Evolutionary conservation across 2,329 filamentous ascomycete genomes (phyloP).

Genomic region (Lanzia echinophila): DNA sequence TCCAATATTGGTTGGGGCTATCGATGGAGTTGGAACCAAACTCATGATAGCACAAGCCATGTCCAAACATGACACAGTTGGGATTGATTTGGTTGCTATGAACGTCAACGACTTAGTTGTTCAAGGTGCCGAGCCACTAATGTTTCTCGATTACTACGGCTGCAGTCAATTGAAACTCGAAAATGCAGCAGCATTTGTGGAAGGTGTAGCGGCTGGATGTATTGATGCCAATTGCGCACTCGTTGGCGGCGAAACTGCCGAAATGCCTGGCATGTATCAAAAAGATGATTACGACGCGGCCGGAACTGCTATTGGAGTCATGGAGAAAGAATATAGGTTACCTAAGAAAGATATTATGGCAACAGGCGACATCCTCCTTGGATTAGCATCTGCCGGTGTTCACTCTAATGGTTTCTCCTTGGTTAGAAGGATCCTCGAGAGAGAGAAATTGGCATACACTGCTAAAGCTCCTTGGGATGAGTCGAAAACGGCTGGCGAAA

Average conservation of each 20-base stretch:
- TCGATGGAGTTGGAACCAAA: constrained; percentile 95
- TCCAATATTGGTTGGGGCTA: constrained; percentile 84
- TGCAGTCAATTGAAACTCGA: constrained; percentile 80
- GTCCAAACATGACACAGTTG: constrained; percentile 87
- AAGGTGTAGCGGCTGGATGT: constrained; percentile 85
- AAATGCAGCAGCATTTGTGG: constrained; percentile 76
- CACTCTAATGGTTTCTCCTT: constrained; percentile 98
- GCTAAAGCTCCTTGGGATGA: constrained; percentile 71
- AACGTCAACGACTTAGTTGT: constrained; percentile 98
- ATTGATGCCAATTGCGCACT: constrained; percentile 78
- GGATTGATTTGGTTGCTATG: constrained; percentile 77
- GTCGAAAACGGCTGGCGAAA: constrained; percentile 59
- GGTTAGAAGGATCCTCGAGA: constrained; percentile 81
- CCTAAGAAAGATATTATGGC: constrained; percentile 71
- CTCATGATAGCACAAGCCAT: constrained; percentile 91
- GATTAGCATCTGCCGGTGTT: constrained; percentile 75
- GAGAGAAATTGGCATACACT: constrained; percentile 62
- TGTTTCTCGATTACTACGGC: constrained; percentile 97
- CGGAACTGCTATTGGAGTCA: constrained; percentile 81
- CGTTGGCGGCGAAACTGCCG: constrained; percentile 94
- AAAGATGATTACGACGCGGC: constrained; percentile 89
- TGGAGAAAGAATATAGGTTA: constrained; percentile 62
- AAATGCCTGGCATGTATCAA: constrained; percentile 91
- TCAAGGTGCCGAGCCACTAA: constrained; percentile 87
- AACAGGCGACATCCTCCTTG: constrained; percentile 77